A percentile compares a stretch with the other conserved stretches of the same genome.
Conservation (phyloP, 495 filamentous ascomycete genomes). For the Penicillium dipodomyicola region DNA sequence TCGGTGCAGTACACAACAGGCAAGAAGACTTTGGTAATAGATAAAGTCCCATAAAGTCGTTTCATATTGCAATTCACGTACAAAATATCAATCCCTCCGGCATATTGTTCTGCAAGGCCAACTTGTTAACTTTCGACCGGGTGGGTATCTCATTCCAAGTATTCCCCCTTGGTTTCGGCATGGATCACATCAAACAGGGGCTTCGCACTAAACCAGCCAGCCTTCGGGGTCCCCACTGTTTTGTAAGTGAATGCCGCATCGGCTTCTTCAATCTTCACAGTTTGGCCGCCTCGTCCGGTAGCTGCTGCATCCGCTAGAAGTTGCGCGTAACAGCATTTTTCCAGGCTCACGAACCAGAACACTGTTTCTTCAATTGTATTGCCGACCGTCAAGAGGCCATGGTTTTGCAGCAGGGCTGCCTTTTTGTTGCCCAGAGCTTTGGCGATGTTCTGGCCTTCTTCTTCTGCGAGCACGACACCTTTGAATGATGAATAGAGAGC, state of each 20-base stretch:
- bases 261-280: slow-evolving; percentile 64
- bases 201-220: slow-evolving; percentile 71
- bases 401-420: slow-evolving; percentile 69
- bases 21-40: not conserved
- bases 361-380: slow-evolving; percentile 57
- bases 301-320: slow-evolving; percentile 74
- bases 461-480: slow-evolving; percentile 67
- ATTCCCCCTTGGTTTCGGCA: slow-evolving; percentile 59
- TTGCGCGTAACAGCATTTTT: slow-evolving; percentile 75
- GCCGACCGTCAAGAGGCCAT: slow-evolving; percentile 61
- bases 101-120: not conserved
- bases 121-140: not conserved
- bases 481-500: slow-evolving; percentile 65
- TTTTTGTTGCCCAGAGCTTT: slow-evolving; percentile 63
- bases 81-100: not conserved
- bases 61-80: not conserved
- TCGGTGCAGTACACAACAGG: not conserved
- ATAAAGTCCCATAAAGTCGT: not conserved
- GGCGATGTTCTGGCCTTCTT: slow-evolving; percentile 70
- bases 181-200: slow-evolving; percentile 74
- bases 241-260: slow-evolving; percentile 69
- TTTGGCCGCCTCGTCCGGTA: slow-evolving; percentile 58
- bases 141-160: slow-evolving; percentile 42
- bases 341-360: slow-evolving; percentile 74
- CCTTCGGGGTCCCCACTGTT: slow-evolving; percentile 57